Evolutionary conservation across 2,329 filamentous ascomycete genomes (phyloP), one percentile per base, ranked within the genome.

Genomic region (Nigrospora sphaerica): DNA sequence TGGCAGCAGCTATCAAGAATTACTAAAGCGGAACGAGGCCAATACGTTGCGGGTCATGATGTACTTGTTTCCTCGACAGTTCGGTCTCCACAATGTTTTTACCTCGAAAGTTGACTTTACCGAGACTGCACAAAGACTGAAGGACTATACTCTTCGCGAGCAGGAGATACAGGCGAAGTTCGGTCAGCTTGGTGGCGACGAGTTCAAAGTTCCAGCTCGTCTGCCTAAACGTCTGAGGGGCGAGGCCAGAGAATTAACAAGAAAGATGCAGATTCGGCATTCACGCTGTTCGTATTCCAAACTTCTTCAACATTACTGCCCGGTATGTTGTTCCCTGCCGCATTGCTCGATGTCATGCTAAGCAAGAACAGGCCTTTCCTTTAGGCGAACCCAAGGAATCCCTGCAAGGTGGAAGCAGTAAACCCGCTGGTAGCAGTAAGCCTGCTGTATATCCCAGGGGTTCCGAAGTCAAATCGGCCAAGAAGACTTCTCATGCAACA

Each of bases 41-140:
- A 77, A 85, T 51, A 86, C 82, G 0, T 59, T 81, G 12, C 87
- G 86, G 54, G 67, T 95, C 17, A 80, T 95, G 78, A 93, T 92
- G 72, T 92, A 97, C 64, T 83, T 98, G 1, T 98, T 98, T 56
- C 93, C 93, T 32, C 77, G 85, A 12, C 91, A 97, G 58, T 97
- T 95, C 59, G 80, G 81, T 13, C 70, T 98, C 4, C 89, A 95
- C 60, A 98, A 97, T 64, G 89, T 86, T n/a, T 96, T 97, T 61
- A 89, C 83, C 0, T 87, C 83, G 6, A 67, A 71, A 4, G 74
- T 85, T 14, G 77, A 93, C 60, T 62, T 60, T 18, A 75, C 68
- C 42, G 78, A 87, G 57, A 92, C 85, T 0, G 71, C 80, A 0
- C 85, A 92, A 55, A 78, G 77, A 23, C 83, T 92, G 58, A 87